Evolutionary conservation across 1,284 basidiomycete genomes (phyloP).

Genomic region (Fistulina hepatica): DNA sequence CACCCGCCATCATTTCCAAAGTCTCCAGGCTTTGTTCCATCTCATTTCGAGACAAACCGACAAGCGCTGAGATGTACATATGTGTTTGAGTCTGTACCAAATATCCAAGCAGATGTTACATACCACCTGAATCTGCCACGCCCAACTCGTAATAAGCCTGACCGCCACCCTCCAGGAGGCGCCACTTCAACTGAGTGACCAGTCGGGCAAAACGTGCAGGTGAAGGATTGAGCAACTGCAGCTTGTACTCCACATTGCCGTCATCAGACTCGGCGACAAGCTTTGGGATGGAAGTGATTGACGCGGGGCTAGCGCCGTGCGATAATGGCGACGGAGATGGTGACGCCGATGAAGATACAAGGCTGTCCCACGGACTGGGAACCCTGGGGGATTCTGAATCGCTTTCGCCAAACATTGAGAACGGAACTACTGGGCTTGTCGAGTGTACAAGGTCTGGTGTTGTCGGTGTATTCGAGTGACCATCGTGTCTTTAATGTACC

Average conservation of each 20-base stretch:
- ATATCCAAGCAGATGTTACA: too few species aligned
- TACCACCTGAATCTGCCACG: slow-evolving; percentile 78
- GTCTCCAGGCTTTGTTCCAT: slow-evolving; percentile 75
- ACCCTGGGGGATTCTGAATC: slow-evolving; percentile 67
- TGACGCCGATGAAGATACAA: slow-evolving; percentile 44
- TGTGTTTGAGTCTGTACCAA: too few species aligned
- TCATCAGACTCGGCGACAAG: slow-evolving; percentile 68
- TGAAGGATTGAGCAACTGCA: slow-evolving; percentile 64
- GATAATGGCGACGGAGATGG: slow-evolving; percentile 10
- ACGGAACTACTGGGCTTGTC: too few species aligned
- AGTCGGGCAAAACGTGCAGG: slow-evolving; percentile 66
- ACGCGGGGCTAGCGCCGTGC: slow-evolving; percentile 10
- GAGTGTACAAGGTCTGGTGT: too few species aligned
- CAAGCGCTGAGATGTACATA: too few species aligned
- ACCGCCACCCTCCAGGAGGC: slow-evolving; percentile 83
- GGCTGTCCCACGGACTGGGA: slow-evolving; percentile 69
- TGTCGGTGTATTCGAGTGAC: too few species aligned
- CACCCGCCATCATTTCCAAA: slow-evolving; percentile 84
- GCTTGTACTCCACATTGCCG: slow-evolving; percentile 81
- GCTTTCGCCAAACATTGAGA: slow-evolving; percentile 78
- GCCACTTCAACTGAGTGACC: slow-evolving; percentile 92
- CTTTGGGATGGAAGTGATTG: slow-evolving; percentile 36
- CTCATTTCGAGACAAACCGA: slow-evolving; percentile 67
- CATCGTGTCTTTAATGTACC: too few species aligned
- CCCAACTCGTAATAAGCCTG: slow-evolving; percentile 91